Evolutionary conservation across 257 asterid species (phyloP).

Genomic region (Plantago ovata): DNA sequence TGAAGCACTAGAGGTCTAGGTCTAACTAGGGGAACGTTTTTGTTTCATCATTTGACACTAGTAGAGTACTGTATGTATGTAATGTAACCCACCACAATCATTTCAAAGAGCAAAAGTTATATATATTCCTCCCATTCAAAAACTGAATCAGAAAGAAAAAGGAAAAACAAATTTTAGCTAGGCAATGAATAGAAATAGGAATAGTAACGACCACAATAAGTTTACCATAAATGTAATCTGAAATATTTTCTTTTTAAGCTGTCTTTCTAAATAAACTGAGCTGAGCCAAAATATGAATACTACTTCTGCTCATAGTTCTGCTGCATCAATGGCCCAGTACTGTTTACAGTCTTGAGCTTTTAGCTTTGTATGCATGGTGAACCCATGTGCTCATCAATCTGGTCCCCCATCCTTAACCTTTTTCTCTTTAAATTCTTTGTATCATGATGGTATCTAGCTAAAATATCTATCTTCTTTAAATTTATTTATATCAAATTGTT

Average conservation of each 20-base stretch:
- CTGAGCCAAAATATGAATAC: conserved; percentile 17
- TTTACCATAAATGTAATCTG: conserved; percentile 2
- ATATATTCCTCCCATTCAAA: too few relatives aligned
- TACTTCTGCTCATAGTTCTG: not conserved
- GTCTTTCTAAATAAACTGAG: not conserved
- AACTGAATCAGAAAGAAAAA: too few relatives aligned
- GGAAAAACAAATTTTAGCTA: too few relatives aligned
- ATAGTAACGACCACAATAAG: not conserved
- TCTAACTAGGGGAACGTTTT: too few relatives aligned
- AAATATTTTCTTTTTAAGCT: not conserved
- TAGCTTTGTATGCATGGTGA: conserved; percentile 19
- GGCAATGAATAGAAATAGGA: too few relatives aligned
- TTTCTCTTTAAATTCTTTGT: not conserved
- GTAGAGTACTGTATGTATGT: too few relatives aligned
- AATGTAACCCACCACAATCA: too few relatives aligned
- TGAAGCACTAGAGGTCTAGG: too few relatives aligned
- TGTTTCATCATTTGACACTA: too few relatives aligned
- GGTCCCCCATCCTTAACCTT: conserved; percentile 5
- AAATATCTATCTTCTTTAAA: not conserved
- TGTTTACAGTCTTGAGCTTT: conserved; percentile 14
- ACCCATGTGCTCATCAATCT: conserved; percentile 21
- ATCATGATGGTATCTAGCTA: not conserved
- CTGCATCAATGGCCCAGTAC: conserved; percentile 18
- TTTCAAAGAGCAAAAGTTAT: too few relatives aligned
- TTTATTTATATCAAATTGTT: too few relatives aligned